Percentiles rank a stretch among this genome's conserved stretches.
Conservation (phyloP, 768 basidiomycete species). For the Suillus cothurnatus region DNA sequence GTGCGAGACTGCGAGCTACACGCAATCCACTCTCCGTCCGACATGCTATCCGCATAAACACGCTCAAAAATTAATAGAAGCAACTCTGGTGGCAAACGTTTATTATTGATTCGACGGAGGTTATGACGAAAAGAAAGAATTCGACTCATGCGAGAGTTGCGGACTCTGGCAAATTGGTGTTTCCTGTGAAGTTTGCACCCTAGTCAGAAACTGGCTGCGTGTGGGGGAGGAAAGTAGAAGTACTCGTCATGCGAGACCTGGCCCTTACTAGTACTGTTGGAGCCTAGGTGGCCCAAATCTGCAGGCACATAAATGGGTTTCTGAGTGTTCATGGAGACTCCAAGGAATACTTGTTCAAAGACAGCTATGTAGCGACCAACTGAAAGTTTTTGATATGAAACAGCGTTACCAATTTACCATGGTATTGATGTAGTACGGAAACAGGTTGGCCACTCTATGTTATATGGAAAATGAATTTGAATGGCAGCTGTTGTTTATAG, state of each 20-base stretch:
- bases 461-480: too few species aligned
- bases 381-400: background rate
- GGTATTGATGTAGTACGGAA: too few species aligned
- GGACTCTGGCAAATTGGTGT: background rate
- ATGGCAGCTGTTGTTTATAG: too few species aligned
- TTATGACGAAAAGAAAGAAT: background rate
- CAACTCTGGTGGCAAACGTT: background rate
- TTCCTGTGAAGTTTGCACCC: background rate
- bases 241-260: background rate
- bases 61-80: background rate
- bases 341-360: background rate
- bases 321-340: background rate
- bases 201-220: background rate
- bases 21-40: background rate
- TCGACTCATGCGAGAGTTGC: background rate
- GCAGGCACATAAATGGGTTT: background rate
- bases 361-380: background rate
- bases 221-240: background rate
- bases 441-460: too few species aligned
- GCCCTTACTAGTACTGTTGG: background rate
- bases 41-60: background rate
- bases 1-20: conserved; percentile 1
- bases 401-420: background rate
- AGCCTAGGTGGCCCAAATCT: background rate
- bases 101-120: background rate